Conservation (phyloP, 129 eudicot genomes). For the Tagetes patula region DNA sequence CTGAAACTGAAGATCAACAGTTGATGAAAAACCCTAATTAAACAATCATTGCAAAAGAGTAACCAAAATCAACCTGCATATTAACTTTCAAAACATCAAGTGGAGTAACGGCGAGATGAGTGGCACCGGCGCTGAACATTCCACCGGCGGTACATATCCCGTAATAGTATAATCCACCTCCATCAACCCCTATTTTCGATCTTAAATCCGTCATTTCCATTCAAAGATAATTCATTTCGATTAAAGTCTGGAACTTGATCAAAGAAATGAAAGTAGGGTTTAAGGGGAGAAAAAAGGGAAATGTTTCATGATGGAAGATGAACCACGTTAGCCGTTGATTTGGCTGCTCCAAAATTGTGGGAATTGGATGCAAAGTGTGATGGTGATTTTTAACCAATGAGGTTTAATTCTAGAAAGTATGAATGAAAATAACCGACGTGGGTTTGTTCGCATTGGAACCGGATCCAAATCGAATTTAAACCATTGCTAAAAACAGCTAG, state of each 20-base stretch:
- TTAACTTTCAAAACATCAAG: constrained; percentile 94
- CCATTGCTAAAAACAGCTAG: neutral
- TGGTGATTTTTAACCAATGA: constrained; percentile 16
- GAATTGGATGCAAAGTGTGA: constrained; percentile 41
- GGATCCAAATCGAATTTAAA: neutral
- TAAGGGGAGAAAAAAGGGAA: constrained; percentile 21
- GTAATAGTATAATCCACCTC: constrained; percentile 70
- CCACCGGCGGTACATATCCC: constrained; percentile 84
- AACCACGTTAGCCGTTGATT: constrained; percentile 26
- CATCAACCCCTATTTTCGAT: constrained; percentile 28
- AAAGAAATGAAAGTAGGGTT: constrained; percentile 22
- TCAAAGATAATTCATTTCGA: constrained; percentile 23
- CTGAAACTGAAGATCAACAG: neutral
- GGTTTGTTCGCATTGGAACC: constrained; percentile 10
- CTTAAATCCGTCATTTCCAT: constrained; percentile 25
- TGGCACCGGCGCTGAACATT: constrained; percentile 90
- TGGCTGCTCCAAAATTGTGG: constrained; percentile 10
- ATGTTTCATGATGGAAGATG: constrained; percentile 24
- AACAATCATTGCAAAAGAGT: neutral
- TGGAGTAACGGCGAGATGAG: constrained; percentile 94
- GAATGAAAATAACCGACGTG: constrained; percentile 5
- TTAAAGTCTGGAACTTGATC: neutral
- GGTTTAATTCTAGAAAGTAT: constrained; percentile 27
- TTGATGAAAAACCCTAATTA: constrained; percentile 12
- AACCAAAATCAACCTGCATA: constrained; percentile 59